Base-by-base conservation (phyloP, 108 stramenopile genomes). In the Nannochloropsis gaditana region DNA sequence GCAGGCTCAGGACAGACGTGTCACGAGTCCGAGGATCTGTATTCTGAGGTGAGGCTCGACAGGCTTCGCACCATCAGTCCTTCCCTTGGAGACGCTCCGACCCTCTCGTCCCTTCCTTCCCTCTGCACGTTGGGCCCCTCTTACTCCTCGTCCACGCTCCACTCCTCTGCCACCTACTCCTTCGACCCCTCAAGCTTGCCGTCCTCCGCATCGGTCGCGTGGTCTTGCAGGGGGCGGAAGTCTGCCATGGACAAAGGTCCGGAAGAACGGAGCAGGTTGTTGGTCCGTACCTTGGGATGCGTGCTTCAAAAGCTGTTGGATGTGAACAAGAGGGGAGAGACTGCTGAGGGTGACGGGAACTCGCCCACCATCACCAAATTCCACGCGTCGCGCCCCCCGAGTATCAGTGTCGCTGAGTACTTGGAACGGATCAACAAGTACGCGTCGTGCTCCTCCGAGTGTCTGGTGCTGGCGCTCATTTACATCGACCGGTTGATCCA, bases 401-500 rank as follows among this genome's bases (percentile, higher is more conserved):
- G 92, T 11, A 99, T 99, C 83, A 91, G 93, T 43, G 92, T 99
- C 31, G 89, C 91, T 43, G 93, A 94, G 80, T 99, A 99, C 88
- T 89, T 99, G 59, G 95, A 99, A 90, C 91, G 96, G 47, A 97
- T 99, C 81, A 94, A 95, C 90, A 96, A 97, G 85, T 97, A 97
- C 88, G 94, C 97, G 10, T 93, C 92, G 21, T 99, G 99, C 89
- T 97, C 96, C 83, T 95, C 93, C 44, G 96, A 97, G 87, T 98
- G 97, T 89, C 97, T 98, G 86, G 93, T 98, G 80, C 91, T 99
- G 42, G 95, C 96, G 11, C 93, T 99, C 42, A 95, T 99, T 44
- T 99, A 98, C 94, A 97, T 99, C 81, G 99, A 99, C 86, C 94
- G 97, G 1, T 92, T 98, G 59, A 97, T 97, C 84, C 96, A 97